Evolutionary conservation across 2,329 filamentous ascomycete species (phyloP).

Genomic region (Scedosporium aurantiacum): DNA sequence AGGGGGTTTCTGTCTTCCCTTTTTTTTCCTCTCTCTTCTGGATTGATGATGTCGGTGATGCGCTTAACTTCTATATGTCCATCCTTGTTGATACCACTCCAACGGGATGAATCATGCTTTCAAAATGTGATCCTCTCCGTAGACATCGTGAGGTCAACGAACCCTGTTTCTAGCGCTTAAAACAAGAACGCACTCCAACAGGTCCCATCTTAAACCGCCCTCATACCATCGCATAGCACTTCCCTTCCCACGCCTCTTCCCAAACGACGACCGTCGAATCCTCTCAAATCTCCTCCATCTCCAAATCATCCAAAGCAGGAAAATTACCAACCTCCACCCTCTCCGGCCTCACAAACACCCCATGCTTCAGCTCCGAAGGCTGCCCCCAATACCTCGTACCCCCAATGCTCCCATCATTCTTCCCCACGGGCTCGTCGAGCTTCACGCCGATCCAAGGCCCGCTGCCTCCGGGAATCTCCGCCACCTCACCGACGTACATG

Average conservation of each 20-base stretch:
- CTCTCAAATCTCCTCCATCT: constrained; percentile 60
- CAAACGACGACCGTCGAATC: no score
- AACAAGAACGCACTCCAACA: background rate
- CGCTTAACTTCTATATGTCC: background rate
- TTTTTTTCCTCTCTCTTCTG: background rate
- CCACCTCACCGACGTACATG: constrained; percentile 61
- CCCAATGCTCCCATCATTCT: constrained; percentile 67
- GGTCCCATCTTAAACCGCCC: background rate
- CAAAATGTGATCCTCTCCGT: background rate
- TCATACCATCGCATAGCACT: background rate
- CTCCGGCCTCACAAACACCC: constrained; percentile 70
- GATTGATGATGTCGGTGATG: background rate
- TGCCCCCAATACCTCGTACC: constrained; percentile 59
- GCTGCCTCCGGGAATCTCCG: constrained; percentile 56
- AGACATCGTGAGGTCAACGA: background rate
- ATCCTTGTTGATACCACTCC: background rate
- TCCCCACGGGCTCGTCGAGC: constrained; percentile 70
- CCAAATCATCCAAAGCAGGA: constrained; percentile 58
- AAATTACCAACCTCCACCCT: constrained; percentile 68
- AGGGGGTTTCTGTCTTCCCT: background rate
- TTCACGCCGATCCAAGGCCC: constrained; percentile 62
- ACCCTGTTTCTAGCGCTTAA: background rate
- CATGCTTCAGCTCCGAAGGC: constrained; percentile 54
- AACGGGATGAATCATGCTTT: background rate
- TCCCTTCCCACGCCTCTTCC: background rate